phyloP scores from a whole-genome alignment of 257 asterid species.

The Solanum medicagineum region DNA sequence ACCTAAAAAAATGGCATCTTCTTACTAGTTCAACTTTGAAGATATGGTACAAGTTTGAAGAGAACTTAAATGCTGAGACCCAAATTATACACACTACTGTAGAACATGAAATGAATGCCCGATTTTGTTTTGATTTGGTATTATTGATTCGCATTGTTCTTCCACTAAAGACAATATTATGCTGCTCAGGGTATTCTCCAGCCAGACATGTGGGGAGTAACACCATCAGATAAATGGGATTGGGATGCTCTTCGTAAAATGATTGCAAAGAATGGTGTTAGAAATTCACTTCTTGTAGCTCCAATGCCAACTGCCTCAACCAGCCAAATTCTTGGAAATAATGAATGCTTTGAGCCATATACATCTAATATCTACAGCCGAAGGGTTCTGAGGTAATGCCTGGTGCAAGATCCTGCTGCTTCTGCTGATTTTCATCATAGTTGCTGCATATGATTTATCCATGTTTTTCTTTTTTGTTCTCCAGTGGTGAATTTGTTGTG shows the following conservation, averaged over 20 bases:
- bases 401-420: neutral
- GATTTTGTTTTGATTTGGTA: neutral
- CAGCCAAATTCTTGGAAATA: constrained; percentile 97
- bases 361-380: constrained; percentile 92
- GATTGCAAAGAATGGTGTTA: constrained; percentile 56
- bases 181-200: constrained; percentile 69
- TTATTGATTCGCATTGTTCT: neutral
- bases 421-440: neutral
- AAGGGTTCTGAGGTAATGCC: constrained; percentile 67
- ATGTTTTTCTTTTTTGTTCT: neutral
- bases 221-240: constrained; percentile 81
- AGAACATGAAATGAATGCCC: neutral
- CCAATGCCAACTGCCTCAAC: constrained; percentile 99
- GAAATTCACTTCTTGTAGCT: constrained; percentile 89
- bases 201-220: constrained; percentile 95
- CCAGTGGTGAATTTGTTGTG: constrained; percentile 94
- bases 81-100: neutral
- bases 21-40: neutral
- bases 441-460: constrained; percentile 4
- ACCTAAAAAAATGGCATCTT: neutral
- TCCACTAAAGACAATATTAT: neutral
- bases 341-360: constrained; percentile 96
- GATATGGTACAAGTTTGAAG: neutral
- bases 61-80: neutral
- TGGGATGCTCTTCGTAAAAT: constrained; percentile 64